Evolutionary conservation across 441 rosid genomes (phyloP).

Genomic region (Metrosideros polymorpha): DNA sequence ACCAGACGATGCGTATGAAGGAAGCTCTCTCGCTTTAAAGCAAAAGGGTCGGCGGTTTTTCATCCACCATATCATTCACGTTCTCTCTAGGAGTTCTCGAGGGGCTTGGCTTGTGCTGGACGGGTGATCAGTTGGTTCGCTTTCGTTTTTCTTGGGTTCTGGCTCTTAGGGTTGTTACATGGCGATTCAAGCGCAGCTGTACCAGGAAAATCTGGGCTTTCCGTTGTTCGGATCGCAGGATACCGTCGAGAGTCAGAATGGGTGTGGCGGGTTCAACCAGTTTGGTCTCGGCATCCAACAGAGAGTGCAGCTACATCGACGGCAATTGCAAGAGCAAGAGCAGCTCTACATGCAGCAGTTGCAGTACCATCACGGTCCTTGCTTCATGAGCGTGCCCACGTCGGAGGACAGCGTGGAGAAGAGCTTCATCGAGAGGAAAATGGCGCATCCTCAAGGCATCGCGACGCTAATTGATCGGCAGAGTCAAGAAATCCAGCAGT

Average conservation of each 20-base stretch:
- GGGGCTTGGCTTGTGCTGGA: neutral
- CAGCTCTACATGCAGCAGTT: slow-evolving; percentile 19
- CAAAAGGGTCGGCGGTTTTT: neutral
- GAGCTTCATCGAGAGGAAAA: neutral
- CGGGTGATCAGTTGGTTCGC: neutral
- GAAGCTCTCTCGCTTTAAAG: neutral
- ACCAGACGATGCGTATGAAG: neutral
- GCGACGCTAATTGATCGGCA: slow-evolving; percentile 33
- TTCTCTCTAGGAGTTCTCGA: neutral
- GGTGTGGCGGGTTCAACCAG: slow-evolving; percentile 24
- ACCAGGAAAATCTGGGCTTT: slow-evolving; percentile 28
- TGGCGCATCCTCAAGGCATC: slow-evolving; percentile 13
- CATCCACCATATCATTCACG: neutral
- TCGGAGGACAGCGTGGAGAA: neutral
- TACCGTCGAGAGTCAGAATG: slow-evolving; percentile 7
- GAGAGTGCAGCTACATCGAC: neutral
- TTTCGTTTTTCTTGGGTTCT: neutral
- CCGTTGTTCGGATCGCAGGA: slow-evolving; percentile 36
- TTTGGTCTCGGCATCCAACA: slow-evolving; percentile 13
- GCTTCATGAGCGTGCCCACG: neutral
- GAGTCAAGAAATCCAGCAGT: slow-evolving; percentile 45
- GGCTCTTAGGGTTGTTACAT: slow-evolving; percentile 6
- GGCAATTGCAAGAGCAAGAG: neutral
- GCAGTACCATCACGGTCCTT: slow-evolving; percentile 2
- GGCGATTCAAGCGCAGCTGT: slow-evolving; percentile 67